Evolutionary conservation across 148 eudicot species (phyloP).

Genomic region (Vaccinium darrowii): DNA sequence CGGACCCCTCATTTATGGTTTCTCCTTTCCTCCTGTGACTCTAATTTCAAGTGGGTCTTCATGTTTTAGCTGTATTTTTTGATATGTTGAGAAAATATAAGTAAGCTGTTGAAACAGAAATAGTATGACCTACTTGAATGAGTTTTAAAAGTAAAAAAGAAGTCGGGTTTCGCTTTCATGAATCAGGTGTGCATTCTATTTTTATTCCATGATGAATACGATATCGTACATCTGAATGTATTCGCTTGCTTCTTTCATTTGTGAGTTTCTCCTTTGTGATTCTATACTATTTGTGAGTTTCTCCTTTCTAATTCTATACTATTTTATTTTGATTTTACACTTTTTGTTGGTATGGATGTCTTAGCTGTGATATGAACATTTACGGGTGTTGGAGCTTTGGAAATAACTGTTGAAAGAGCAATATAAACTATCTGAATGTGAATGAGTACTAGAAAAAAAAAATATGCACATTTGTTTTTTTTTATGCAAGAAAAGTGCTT

Average conservation of each 20-base stretch:
- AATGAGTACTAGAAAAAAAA: background rate
- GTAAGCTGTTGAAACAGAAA: background rate
- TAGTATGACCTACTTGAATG: background rate
- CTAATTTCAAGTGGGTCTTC: background rate
- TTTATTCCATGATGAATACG: background rate
- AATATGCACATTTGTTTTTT: background rate
- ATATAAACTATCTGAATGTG: background rate
- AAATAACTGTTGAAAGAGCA: background rate
- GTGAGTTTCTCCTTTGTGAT: background rate
- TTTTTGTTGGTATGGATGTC: background rate
- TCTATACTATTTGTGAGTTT: background rate
- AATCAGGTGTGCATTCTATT: background rate
- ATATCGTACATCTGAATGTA: background rate
- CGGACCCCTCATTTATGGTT: background rate
- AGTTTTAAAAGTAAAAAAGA: background rate
- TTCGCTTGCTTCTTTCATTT: background rate
- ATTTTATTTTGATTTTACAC: background rate
- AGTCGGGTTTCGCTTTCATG: background rate
- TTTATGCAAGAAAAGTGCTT: background rate
- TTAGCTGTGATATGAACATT: background rate
- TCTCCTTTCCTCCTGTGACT: slow-evolving; percentile 4
- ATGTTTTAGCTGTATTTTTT: background rate
- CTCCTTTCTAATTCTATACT: background rate
- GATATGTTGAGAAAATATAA: background rate
- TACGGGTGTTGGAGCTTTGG: background rate